Evolutionary conservation across 176 grass and related monocot species (phyloP).

Genomic region (Areca catechu): DNA sequence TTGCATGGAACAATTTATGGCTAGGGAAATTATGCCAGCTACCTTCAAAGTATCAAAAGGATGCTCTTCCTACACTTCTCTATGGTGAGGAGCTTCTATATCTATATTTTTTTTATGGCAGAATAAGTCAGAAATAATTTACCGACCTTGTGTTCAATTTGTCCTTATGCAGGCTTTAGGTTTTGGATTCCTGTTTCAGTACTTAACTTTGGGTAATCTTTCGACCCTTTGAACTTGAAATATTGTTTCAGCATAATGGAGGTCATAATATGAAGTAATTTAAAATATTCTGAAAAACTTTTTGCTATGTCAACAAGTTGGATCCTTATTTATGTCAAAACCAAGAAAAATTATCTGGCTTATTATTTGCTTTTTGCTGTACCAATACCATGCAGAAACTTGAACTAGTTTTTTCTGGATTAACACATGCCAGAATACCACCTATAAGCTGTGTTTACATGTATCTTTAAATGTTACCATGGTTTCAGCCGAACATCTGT

Average conservation of each 20-base stretch:
- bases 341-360: no score
- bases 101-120: neutral
- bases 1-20: constrained; percentile 99
- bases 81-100: constrained; percentile 40
- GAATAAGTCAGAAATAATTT: neutral
- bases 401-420: no score
- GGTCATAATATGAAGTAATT: neutral
- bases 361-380: no score
- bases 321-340: no score
- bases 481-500: no score
- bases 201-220: constrained; percentile 74
- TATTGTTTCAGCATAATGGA: constrained; percentile 5
- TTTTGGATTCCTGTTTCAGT: constrained; percentile 93
- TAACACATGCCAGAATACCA: no score
- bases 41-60: constrained; percentile 77
- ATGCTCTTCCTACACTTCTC: constrained; percentile 87
- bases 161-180: constrained; percentile 55
- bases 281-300: neutral
- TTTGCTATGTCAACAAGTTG: no score
- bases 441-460: no score
- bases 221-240: constrained; percentile 11
- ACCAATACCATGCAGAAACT: no score
- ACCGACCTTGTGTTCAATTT: neutral
- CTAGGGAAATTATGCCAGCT: constrained; percentile 72
- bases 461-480: no score